phyloP scores from a whole-genome alignment of 371 early-diverging fungal genomes.

The Lichtheimia hyalospora region DNA sequence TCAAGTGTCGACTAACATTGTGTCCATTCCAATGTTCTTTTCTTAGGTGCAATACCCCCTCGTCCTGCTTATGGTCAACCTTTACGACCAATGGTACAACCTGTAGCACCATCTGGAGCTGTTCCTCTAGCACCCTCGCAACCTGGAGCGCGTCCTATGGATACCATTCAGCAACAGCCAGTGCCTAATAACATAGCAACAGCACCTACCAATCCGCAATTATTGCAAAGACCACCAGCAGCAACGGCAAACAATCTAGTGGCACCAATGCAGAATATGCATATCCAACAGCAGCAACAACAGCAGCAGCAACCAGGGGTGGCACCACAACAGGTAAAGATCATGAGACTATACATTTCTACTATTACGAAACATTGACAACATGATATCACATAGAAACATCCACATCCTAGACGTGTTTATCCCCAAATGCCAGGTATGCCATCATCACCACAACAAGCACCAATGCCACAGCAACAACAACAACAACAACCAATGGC shows the following conservation, averaged over 20 bases:
- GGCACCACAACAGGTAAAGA: not conserved
- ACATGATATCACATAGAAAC: not conserved
- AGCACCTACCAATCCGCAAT: not conserved
- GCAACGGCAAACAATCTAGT: conserved; percentile 6
- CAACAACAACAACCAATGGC: conserved; percentile 12
- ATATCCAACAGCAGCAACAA: conserved; percentile 22
- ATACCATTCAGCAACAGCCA: not conserved
- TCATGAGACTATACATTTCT: not conserved
- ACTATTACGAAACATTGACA: not conserved
- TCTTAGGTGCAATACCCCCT: conserved; percentile 2
- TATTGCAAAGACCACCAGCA: not conserved
- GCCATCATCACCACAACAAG: conserved; percentile 9
- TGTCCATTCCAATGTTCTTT: not conserved
- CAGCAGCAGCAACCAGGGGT: conserved; percentile 3
- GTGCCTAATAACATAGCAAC: not conserved
- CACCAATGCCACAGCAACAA: conserved; percentile 15
- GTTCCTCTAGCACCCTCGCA: not conserved
- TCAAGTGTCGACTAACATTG: not conserved
- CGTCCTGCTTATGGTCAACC: conserved; percentile 13
- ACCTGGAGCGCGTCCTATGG: conserved; percentile 1
- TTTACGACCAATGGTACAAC: conserved; percentile 8
- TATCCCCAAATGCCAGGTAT: conserved; percentile 41
- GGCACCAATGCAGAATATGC: conserved; percentile 35
- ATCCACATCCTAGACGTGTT: conserved; percentile 27
- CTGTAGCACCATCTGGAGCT: conserved; percentile 1